Evolutionary conservation across 2,329 filamentous ascomycete species (phyloP).

Genomic region (Ophiobolus disseminans): DNA sequence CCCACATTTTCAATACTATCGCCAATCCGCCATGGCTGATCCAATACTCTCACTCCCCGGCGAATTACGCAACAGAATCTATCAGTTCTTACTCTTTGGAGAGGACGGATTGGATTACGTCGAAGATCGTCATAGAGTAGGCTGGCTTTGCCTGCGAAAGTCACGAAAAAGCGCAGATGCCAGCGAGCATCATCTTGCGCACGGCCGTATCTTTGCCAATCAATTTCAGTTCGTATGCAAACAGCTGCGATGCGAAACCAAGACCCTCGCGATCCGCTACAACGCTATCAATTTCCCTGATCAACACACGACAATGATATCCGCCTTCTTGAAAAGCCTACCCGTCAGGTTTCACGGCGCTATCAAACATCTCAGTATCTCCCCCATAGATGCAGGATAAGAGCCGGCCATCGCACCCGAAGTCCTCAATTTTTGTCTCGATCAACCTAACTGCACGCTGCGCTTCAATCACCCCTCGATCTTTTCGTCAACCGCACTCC

Average conservation of each 20-base stretch:
- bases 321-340: background rate
- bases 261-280: background rate
- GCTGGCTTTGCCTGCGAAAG: too few species aligned
- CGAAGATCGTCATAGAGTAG: too few species aligned
- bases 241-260: background rate
- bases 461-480: background rate
- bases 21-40: too few species aligned
- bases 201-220: background rate
- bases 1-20: too few species aligned
- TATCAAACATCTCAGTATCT: background rate
- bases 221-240: background rate
- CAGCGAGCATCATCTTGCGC: too few species aligned
- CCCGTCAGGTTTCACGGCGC: background rate
- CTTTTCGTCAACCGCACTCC: background rate
- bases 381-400: background rate
- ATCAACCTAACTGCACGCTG: background rate
- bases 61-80: too few species aligned
- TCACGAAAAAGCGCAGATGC: too few species aligned
- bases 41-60: too few species aligned
- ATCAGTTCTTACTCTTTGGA: too few species aligned
- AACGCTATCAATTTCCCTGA: background rate
- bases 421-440: background rate
- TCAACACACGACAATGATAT: background rate
- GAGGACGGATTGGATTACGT: too few species aligned
- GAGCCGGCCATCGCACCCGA: background rate